A percentile compares a stretch with the other conserved stretches of the same genome.
phyloP scores from a whole-genome alignment of 2,329 filamentous ascomycete species.

The Cladosporium sp. region DNA sequence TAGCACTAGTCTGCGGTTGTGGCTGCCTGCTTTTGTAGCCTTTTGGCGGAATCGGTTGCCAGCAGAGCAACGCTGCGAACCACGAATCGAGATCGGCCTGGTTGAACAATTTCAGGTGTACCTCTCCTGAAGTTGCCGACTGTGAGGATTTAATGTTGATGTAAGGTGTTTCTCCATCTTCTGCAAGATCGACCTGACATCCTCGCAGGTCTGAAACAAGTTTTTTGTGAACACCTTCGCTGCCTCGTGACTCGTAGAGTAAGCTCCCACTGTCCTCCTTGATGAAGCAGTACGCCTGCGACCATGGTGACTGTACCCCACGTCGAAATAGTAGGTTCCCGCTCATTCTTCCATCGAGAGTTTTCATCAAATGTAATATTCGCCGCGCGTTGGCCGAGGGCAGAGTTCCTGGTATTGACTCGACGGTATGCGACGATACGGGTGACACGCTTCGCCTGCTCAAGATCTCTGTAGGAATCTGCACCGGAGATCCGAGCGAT shows the following conservation, averaged over 20 bases:
- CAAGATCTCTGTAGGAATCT: constrained; percentile 25
- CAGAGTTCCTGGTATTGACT: constrained; percentile 33
- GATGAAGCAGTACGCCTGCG: constrained; percentile 71
- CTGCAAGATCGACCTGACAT: constrained; percentile 62
- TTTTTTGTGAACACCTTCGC: constrained; percentile 63
- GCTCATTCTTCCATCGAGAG: constrained; percentile 74
- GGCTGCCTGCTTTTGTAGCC: constrained; percentile 55
- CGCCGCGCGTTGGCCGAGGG: constrained; percentile 65
- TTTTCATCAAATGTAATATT: constrained; percentile 74
- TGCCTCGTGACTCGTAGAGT: constrained; percentile 71
- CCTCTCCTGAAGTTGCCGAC: constrained; percentile 61
- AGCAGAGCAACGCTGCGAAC: constrained; percentile 77
- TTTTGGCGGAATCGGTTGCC: constrained; percentile 71
- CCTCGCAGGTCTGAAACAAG: constrained; percentile 74
- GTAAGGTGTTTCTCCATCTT: constrained; percentile 48
- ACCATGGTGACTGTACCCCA: constrained; percentile 64
- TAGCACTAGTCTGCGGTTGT: constrained; percentile 27
- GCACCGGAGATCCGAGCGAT: constrained; percentile 31
- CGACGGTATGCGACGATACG: constrained; percentile 31
- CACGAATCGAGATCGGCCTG: constrained; percentile 72
- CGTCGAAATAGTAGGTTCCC: constrained; percentile 73
- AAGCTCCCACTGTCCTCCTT: constrained; percentile 73
- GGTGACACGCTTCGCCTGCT: constrained; percentile 33
- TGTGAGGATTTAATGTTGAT: constrained; percentile 55
- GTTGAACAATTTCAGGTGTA: constrained; percentile 65